Conservation (phyloP, 2,329 filamentous ascomycete species). For the Botrytis squamosa region DNA sequence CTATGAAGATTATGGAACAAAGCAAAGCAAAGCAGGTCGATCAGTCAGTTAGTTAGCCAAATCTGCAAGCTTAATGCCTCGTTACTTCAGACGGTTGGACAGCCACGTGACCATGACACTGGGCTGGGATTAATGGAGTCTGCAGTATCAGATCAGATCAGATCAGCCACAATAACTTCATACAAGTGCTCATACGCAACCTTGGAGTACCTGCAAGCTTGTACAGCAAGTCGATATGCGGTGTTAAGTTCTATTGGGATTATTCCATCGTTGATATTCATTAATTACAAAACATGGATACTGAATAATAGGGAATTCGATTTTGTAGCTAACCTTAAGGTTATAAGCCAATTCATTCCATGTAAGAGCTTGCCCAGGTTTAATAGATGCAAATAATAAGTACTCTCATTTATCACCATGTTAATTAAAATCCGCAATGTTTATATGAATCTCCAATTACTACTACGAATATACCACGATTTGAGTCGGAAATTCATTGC, state of each 20-base stretch:
- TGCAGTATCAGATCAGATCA: too few relatives aligned
- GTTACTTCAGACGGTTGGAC: not conserved
- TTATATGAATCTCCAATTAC: not conserved
- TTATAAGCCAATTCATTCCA: too few relatives aligned
- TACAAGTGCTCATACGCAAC: not conserved
- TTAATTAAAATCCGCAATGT: not conserved
- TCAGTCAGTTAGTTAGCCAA: not conserved
- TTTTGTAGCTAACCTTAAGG: too few relatives aligned
- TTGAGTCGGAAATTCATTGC: not conserved
- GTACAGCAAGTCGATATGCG: not conserved
- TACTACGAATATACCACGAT: not conserved
- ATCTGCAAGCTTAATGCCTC: constrained; percentile 7
- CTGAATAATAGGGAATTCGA: too few relatives aligned
- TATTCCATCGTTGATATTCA: too few relatives aligned
- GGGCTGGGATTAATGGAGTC: too few relatives aligned
- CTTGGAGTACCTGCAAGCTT: not conserved
- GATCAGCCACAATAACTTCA: not conserved
- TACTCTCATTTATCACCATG: too few relatives aligned
- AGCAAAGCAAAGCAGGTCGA: not conserved
- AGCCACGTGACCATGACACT: not conserved
- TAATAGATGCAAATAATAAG: not conserved
- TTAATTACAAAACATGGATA: too few relatives aligned
- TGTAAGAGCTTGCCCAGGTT: not conserved
- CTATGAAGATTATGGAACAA: not conserved
- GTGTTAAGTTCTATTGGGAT: too few relatives aligned